Evolutionary conservation across 2,329 filamentous ascomycete genomes (phyloP).

Genomic region (Beauveria caledonica): DNA sequence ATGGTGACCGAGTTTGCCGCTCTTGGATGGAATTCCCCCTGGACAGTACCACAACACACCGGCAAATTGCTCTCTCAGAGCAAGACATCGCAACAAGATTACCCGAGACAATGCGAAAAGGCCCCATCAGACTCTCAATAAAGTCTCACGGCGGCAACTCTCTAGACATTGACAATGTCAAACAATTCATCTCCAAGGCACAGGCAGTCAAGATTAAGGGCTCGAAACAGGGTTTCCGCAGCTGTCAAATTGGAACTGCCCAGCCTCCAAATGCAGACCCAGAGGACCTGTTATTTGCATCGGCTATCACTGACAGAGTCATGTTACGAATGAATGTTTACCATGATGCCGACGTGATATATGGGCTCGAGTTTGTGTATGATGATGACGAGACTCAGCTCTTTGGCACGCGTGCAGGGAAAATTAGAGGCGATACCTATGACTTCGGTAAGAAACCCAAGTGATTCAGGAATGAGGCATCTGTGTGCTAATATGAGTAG

Average conservation of each 20-base stretch:
- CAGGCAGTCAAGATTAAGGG: constrained; percentile 66
- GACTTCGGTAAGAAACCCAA: constrained; percentile 54
- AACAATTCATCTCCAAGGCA: constrained; percentile 60
- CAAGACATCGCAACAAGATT: constrained; percentile 62
- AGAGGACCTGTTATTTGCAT: constrained; percentile 67
- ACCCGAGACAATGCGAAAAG: constrained; percentile 64
- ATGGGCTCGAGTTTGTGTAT: constrained; percentile 88
- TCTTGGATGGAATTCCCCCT: constrained; percentile 74
- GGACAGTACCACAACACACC: constrained; percentile 53
- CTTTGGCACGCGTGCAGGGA: constrained; percentile 74
- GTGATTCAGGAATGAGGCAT: not conserved
- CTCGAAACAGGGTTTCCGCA: constrained; percentile 62
- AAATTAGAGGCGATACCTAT: constrained; percentile 63
- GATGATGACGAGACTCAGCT: constrained; percentile 78
- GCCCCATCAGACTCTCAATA: constrained; percentile 61
- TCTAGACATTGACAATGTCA: constrained; percentile 70
- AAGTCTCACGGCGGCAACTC: constrained; percentile 69
- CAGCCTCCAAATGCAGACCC: constrained; percentile 61
- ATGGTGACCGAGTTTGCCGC: constrained; percentile 73
- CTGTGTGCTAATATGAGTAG: constrained; percentile 34
- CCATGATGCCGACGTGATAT: constrained; percentile 59
- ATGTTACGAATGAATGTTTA: constrained; percentile 69
- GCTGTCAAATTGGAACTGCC: constrained; percentile 65
- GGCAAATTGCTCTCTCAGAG: constrained; percentile 68
- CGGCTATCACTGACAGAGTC: constrained; percentile 59